A percentile compares a stretch with the other conserved stretches of the same genome.
Evolutionary conservation across 805 yeast genomes (phyloP).

Genomic region (Candida berthetii): DNA sequence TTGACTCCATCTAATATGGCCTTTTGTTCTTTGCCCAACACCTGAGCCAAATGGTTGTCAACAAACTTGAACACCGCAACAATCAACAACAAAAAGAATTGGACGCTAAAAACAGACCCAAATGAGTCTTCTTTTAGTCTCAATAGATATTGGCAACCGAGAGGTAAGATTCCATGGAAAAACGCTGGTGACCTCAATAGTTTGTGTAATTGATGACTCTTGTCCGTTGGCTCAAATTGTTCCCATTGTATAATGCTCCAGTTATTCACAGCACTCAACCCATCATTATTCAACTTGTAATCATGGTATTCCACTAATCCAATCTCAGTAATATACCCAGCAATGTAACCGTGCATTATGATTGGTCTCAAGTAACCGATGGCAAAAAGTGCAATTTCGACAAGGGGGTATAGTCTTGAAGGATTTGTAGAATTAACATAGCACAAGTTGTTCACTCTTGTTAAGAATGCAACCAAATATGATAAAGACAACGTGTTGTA

Average conservation of each 20-base stretch:
- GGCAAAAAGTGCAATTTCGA: not conserved
- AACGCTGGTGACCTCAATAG: conserved; percentile 7
- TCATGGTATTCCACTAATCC: not conserved
- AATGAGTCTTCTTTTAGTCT: conserved; percentile 8
- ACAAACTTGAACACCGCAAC: conserved; percentile 10
- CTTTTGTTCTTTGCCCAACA: conserved; percentile 6
- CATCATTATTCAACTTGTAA: not conserved
- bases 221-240: conserved; percentile 5
- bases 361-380: conserved; percentile 1
- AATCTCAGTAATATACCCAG: conserved; percentile 1
- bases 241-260: conserved; percentile 4
- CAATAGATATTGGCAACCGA: conserved; percentile 8
- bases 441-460: conserved; percentile 6
- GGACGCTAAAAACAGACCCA: conserved; percentile 8
- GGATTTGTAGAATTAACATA: not conserved
- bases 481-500: conserved; percentile 14
- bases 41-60: conserved; percentile 3
- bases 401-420: not conserved
- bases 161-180: conserved; percentile 7
- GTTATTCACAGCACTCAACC: not conserved
- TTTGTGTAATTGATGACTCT: conserved; percentile 2
- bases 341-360: conserved; percentile 10
- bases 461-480: conserved; percentile 14
- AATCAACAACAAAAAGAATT: conserved; percentile 7
- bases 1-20: not conserved